phyloP scores from a whole-genome alignment of 1,139 yeast genomes.

The Zygosaccharomyces pseudobailii region DNA sequence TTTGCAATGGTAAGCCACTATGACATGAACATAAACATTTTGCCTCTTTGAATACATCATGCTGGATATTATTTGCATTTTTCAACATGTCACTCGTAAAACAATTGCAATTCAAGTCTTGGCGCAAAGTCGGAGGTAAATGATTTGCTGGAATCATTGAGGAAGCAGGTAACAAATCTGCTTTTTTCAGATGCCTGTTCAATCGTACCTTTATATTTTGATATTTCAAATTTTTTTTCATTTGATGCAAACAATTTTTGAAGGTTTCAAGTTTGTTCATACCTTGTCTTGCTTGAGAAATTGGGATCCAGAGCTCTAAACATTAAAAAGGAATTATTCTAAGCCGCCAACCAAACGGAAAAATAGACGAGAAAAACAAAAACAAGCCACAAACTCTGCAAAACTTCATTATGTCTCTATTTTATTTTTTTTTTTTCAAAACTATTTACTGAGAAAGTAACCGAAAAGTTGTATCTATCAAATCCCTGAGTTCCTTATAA shows the following conservation, averaged over 20 bases:
- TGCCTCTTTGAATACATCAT: background rate
- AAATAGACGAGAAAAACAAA: conserved; percentile 1
- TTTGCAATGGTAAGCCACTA: background rate
- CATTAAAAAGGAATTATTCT: background rate
- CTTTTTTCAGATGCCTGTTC: conserved; percentile 6
- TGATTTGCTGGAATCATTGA: conserved; percentile 7
- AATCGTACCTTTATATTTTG: conserved; percentile 4
- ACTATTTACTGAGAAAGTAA: conserved; percentile 27
- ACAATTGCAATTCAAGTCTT: conserved; percentile 1
- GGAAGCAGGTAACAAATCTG: conserved; percentile 5
- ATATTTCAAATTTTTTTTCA: conserved; percentile 6
- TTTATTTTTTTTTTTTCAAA: conserved; percentile 4
- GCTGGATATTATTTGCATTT: conserved; percentile 5
- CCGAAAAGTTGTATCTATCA: conserved; percentile 69
- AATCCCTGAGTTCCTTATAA: conserved; percentile 70
- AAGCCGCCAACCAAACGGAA: background rate
- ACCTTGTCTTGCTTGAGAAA: background rate
- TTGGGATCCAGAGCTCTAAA: no score
- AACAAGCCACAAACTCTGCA: background rate
- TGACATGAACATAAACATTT: conserved; percentile 7
- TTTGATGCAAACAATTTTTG: conserved; percentile 2
- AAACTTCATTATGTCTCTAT: no score
- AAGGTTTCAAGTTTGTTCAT: background rate
- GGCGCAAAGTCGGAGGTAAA: conserved; percentile 6
- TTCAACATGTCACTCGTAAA: conserved; percentile 4